Evolutionary conservation across 371 early-diverging fungal species (phyloP), one percentile per base, ranked within the genome.

Genomic region (Fennellomyces sp.): DNA sequence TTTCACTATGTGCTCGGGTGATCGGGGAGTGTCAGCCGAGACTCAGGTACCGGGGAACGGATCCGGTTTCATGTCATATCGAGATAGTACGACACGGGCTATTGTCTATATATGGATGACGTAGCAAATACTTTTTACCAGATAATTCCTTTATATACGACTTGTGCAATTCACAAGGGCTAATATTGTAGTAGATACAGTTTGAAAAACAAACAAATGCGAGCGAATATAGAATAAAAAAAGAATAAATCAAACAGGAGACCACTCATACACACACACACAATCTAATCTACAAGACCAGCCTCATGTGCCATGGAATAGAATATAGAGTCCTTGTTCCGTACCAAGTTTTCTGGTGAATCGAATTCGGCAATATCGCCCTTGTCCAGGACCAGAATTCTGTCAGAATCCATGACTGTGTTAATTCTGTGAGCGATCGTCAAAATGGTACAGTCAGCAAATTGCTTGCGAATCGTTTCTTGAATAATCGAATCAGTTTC

Each of bases 341-440:
- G 60, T 53, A 96, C 61, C 25, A 96, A 76, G 5, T 65, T 69
- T 13, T 72, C 56, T 2, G 96, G 95, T 0, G 87, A 66, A 60
- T 93, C 95, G 56, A 89, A 89, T 66, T 96, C 97, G 2, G 82
- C 88, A 50, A 95, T 80, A 29, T 68, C 49, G 5, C 96, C 96
- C 21, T 83, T 69, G 42, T 92, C 91, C 17, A 97, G 66, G 1
- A 95, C 94, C 52, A 97, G 70, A 61, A 97, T 94, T 42, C 85
- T 62, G 52, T 94, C 93, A 48, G 80, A 83, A 65, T 97, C 97
- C 69, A 94, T 83, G 21, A 97, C 90, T 0, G 95, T 95, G 68
- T 91, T 91, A 65, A 92, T 86, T 38, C 95, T 84, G 68, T 96
- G 97, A 7, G 97, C 97, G 80, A 98, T 96, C 2, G 95, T 94